Evolutionary conservation across 129 eudicot genomes (phyloP), one percentile per base, ranked within the genome.

Genomic region (Tanacetum coccineum): DNA sequence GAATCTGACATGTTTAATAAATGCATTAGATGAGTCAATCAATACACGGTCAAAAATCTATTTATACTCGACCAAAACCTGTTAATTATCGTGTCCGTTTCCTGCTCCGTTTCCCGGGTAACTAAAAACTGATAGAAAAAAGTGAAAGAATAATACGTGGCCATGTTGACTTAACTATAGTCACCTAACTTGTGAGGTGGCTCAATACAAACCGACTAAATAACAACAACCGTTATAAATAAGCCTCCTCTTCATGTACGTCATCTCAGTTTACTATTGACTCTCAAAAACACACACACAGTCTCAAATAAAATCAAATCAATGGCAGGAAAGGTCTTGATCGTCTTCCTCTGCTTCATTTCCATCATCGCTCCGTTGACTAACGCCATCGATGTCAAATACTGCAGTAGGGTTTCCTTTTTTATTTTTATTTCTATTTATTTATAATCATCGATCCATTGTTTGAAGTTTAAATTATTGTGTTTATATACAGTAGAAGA

Each of bases 341-440:
- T 50, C 48, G 26, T 76, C 40, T 58, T 82, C 28, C 46, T 74
- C 3, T 51, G 67, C 70, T 65, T 78, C 10, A 3, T 78, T 4
- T 75, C 25, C 55, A 69, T 81, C 4, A 12, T 85, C 40, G 49
- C 75, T 1, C 73, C 73, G 15, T 66, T 64, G 19, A 50, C 70
- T 69, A 64, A 71, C 6, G 85, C 93, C 70, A 78, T 70, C 44
- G 80, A 80, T 39, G 77, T 83, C 52, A 67, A 79, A 32, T 86
- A 77, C 70, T 86, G 93, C 82, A 73, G 93, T 86, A 61, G 59
- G 65, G 65, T 66, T 66, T 78, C 3, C 4, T 3, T 11, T 26
- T 3, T 54, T 28, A 44, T 25, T 53, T 53, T 64, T 15, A 4
- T 14, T 64, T 14, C 10, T 46, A 14, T 8, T 13, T 2, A 13